Evolutionary conservation across 495 filamentous ascomycete genomes (phyloP).

Genomic region (Podospora bellae-mahoneyi): DNA sequence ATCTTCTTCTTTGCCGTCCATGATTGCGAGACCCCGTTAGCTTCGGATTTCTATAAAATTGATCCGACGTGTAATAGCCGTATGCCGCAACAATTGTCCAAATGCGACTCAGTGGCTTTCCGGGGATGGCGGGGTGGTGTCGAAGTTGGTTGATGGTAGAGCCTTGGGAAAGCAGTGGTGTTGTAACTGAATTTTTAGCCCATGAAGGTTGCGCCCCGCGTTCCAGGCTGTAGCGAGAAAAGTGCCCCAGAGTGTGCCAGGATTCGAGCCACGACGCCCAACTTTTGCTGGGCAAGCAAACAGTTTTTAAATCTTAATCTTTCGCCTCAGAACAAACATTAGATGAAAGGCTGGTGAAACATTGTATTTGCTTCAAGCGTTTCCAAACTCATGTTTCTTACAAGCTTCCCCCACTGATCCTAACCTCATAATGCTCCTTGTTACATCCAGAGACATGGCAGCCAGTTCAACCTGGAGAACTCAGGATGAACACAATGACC

Average conservation of each 20-base stretch:
- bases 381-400: neutral
- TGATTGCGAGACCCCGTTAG: conserved; percentile 27
- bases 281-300: neutral
- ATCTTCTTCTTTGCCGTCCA: conserved; percentile 45
- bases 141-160: neutral
- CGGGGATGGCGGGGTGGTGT: neutral
- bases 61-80: neutral
- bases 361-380: neutral
- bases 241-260: neutral
- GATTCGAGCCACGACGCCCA: neutral
- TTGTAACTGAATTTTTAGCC: neutral
- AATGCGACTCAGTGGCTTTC: neutral
- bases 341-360: neutral
- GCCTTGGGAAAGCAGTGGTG: neutral
- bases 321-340: neutral
- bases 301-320: neutral
- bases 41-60: conserved; percentile 1
- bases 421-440: neutral
- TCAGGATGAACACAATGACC: neutral
- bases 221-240: neutral
- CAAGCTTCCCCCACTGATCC: neutral
- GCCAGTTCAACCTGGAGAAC: neutral
- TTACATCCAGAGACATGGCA: neutral
- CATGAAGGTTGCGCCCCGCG: neutral
- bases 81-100: neutral